Percentiles rank a stretch among this genome's conserved stretches.
These are phyloP conservation scores for Digitaria exilis DNA, from an alignment of 202 grass and related monocot species.

Conservation along the genomic window DNA sequence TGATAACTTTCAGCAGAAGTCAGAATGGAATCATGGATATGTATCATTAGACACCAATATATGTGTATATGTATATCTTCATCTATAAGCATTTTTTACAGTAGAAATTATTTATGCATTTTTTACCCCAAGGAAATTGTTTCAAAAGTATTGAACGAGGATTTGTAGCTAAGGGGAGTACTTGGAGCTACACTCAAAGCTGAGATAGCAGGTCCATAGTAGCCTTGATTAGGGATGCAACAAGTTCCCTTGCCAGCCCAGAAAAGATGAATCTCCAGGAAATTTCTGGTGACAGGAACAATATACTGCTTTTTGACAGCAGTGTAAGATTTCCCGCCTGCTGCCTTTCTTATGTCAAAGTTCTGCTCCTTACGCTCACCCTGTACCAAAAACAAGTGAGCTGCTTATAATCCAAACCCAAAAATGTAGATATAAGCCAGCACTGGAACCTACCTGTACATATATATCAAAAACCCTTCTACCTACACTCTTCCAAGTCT, in stretches of 20 bases:
- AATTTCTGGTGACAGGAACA: slow-evolving; percentile 72
- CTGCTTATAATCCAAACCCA: not conserved
- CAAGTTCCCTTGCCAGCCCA: slow-evolving; percentile 96
- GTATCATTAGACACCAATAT: not conserved
- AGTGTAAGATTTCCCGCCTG: slow-evolving; percentile 55
- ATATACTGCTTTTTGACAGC: slow-evolving; percentile 58
- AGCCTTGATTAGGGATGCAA: slow-evolving; percentile 64
- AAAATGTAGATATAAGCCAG: slow-evolving; percentile 10
- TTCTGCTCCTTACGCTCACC: slow-evolving; percentile 64
- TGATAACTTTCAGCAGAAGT: slow-evolving; percentile 8
- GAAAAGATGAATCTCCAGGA: slow-evolving; percentile 95
- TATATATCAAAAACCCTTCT: slow-evolving; percentile 94
- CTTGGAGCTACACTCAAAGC: slow-evolving; percentile 87
- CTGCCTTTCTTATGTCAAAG: slow-evolving; percentile 77
- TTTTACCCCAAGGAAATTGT: not conserved
- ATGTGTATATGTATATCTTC: not conserved
- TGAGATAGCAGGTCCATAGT: slow-evolving; percentile 74
- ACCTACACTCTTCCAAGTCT: slow-evolving; percentile 58
- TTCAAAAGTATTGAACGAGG: not conserved
- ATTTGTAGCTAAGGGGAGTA: slow-evolving; percentile 39
- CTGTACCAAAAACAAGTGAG: slow-evolving; percentile 35
- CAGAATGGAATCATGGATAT: not conserved
- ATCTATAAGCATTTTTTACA: not conserved
- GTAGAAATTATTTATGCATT: not conserved
- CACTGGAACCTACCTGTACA: slow-evolving; percentile 60